These are phyloP conservation scores for Backusella circina DNA, from an alignment of 192 early-diverging fungal species.

Conservation along the genomic window DNA sequence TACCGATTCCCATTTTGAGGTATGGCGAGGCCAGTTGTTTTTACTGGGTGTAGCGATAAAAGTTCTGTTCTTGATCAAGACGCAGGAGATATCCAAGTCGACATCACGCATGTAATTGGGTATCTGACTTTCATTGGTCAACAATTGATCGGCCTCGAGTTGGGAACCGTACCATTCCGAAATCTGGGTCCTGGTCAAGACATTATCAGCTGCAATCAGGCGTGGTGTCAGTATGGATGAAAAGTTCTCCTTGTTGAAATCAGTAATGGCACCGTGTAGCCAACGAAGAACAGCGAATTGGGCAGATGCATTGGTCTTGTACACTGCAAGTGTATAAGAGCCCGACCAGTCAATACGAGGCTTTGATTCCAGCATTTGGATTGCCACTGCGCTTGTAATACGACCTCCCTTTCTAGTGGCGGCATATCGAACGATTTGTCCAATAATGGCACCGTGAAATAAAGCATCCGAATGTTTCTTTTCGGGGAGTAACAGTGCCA, in stretches of 20 bases:
- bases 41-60: slow-evolving; percentile 1
- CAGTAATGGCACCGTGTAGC: not conserved
- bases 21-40: slow-evolving; percentile 15
- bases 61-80: not conserved
- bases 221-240: not conserved
- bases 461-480: not conserved
- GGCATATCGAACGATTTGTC: not conserved
- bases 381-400: not conserved
- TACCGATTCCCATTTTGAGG: not conserved
- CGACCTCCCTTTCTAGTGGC: not conserved
- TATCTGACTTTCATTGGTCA: not conserved
- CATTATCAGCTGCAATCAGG: not conserved
- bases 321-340: not conserved
- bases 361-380: not conserved
- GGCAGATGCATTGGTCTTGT: not conserved
- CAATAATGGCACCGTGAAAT: not conserved
- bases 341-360: not conserved
- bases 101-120: not conserved
- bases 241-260: not conserved
- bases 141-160: not conserved
- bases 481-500: not conserved
- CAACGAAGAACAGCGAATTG: not conserved
- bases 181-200: not conserved
- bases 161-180: not conserved
- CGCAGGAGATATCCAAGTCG: slow-evolving; percentile 11